Evolutionary conservation across 1,284 basidiomycete genomes (phyloP).

Genomic region (Ganoderma multipileum): DNA sequence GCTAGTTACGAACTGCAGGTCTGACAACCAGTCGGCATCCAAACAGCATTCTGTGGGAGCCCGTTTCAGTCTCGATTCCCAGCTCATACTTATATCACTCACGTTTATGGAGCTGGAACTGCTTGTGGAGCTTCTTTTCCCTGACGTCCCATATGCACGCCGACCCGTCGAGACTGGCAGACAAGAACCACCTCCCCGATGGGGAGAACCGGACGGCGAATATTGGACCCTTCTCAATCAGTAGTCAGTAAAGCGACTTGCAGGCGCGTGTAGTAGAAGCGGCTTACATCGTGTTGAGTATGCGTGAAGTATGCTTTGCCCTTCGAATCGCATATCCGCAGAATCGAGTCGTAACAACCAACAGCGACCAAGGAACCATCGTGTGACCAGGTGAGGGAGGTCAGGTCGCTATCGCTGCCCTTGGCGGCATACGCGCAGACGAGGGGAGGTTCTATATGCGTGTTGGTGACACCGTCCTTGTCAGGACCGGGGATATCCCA

Average conservation of each 20-base stretch:
- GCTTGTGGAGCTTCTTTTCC: conserved; percentile 62
- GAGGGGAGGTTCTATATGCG: conserved; percentile 46
- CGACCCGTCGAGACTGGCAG: conserved; percentile 77
- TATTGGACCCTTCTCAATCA: conserved; percentile 68
- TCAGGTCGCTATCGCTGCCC: conserved; percentile 63
- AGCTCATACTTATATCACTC: conserved; percentile 28
- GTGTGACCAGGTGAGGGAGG: conserved; percentile 75
- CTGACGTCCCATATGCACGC: conserved; percentile 81
- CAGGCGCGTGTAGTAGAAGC: background rate
- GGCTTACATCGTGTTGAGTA: conserved; percentile 66
- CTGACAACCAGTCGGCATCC: conserved; percentile 83
- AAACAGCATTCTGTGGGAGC: conserved; percentile 68
- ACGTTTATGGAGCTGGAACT: conserved; percentile 75
- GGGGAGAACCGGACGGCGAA: conserved; percentile 78
- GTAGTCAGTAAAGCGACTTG: conserved; percentile 21
- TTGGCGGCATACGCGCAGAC: conserved; percentile 57
- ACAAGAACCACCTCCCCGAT: conserved; percentile 70
- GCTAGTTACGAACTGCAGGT: conserved; percentile 75
- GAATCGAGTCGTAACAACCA: conserved; percentile 74
- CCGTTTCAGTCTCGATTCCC: conserved; percentile 13
- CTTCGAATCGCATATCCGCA: conserved; percentile 65
- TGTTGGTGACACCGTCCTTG: conserved; percentile 17
- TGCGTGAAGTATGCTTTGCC: conserved; percentile 68
- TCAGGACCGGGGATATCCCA: conserved; percentile 69
- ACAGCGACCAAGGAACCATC: conserved; percentile 77